These are phyloP conservation scores for Gillenia trifoliata DNA, from an alignment of 306 rosid genomes.

Conservation along the genomic window DNA sequence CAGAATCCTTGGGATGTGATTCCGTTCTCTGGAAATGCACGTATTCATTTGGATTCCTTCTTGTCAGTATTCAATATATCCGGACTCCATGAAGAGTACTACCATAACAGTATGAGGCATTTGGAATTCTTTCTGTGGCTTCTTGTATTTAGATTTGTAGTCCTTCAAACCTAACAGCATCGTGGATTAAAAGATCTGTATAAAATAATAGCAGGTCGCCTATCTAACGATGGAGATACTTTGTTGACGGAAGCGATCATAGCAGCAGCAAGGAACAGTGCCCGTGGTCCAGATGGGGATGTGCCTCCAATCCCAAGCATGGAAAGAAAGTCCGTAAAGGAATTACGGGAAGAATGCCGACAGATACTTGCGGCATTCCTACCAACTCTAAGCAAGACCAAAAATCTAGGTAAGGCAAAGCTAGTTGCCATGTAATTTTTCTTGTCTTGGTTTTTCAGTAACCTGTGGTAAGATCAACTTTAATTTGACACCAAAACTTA, in stretches of 20 bases:
- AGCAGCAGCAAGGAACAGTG: slow-evolving; percentile 81
- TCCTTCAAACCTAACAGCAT: slow-evolving; percentile 4
- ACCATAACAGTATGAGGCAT: slow-evolving; percentile 56
- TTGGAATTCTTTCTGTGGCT: slow-evolving; percentile 9
- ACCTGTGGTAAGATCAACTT: background rate
- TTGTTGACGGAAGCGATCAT: slow-evolving; percentile 87
- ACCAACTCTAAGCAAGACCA: slow-evolving; percentile 73
- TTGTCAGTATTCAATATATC: slow-evolving; percentile 88
- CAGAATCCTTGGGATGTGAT: slow-evolving; percentile 94
- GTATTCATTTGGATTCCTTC: slow-evolving; percentile 85
- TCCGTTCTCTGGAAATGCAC: slow-evolving; percentile 67
- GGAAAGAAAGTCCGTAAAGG: slow-evolving; percentile 76
- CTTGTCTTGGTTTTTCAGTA: background rate
- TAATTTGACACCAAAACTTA: slow-evolving; percentile 5
- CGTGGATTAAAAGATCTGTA: slow-evolving; percentile 2
- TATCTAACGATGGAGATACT: slow-evolving; percentile 54
- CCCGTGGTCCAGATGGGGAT: slow-evolving; percentile 92
- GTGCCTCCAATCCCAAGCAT: slow-evolving; percentile 75
- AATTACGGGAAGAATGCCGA: slow-evolving; percentile 67
- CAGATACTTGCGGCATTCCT: slow-evolving; percentile 52
- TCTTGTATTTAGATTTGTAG: background rate
- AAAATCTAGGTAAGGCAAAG: slow-evolving; percentile 48
- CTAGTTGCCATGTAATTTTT: background rate
- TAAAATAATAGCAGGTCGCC: slow-evolving; percentile 43
- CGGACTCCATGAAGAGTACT: slow-evolving; percentile 84